Base-by-base conservation (phyloP, 2,329 filamentous ascomycete species). In the Alternaria ethzedia region DNA sequence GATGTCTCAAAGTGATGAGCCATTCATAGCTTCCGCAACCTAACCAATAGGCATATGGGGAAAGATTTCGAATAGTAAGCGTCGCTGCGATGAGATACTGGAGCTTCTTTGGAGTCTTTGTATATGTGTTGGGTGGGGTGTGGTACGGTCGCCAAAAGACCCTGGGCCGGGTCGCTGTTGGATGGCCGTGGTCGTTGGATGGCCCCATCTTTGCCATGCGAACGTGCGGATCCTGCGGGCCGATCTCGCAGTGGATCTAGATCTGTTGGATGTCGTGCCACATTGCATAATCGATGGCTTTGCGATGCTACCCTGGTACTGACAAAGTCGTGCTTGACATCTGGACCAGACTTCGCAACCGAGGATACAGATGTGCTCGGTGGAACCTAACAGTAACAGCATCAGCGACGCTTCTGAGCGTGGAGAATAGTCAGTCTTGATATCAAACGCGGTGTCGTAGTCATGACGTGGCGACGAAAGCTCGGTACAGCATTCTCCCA, bases 181-280 rank as follows among this genome's bases (percentile, higher is more conserved):
- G 44, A 44, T 50, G 44, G n/a, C 23, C 13, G 25, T 32, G 58
- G 43, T 43, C 44, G 44, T 56, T 41, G 3, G 26, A 52, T 28
- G 32, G 54, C 59, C 54, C 54, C 47, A 36, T 61, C 28, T 44
- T 58, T 57, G 25, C 54, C 44, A 52, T 61, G 59, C 54, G 28
- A 61, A 61, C 59, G 20, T n/a, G 59, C 59, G 59, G 59, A 55
- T 32, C 54, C 23, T 30, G 59, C 55, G 59, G 58, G 52, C 41
- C 58, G 43, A 49, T 43, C 43, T 55, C 30, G 21, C 23, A 17
- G 52, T 25, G 23, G 30, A 55, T 46, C 15, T 47, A 9, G 28
- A 36, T 54, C 21, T 45, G 44, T 51, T 51, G 49, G 49, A 12
- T n/a, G 49, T 51, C 28, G 49, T 23, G 28, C 49, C 49, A 51